Evolutionary conservation across 192 early-diverging fungal genomes (phyloP), one percentile per base, ranked within the genome.

Genomic region (Mortierella hygrophila): DNA sequence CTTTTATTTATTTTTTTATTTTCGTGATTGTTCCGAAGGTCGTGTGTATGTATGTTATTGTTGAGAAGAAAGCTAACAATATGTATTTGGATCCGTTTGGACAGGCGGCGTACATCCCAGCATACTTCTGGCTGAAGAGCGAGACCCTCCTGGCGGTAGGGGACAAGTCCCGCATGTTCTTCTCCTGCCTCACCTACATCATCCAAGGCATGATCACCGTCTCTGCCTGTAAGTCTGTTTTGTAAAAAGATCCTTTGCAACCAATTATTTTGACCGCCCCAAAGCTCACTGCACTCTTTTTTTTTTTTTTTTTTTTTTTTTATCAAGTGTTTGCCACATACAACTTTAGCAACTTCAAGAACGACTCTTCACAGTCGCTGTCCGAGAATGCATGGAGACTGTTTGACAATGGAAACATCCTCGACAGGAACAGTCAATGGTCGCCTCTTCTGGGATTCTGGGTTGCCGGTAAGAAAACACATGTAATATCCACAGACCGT

Each of bases 51-150:
- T 52, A 15, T 38, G n/a, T 38, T 29, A 10, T 29, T 68, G 9
- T n/a, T 68, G 13, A 29, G 2, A 68, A 68, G 6, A 29, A 29
- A 26, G 4, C 63, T 35, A 6, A 35, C 26, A 65, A 32, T 35
- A 9, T 26, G 32, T 70, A 20, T 70, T 41, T 15, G 16, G 32
- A 68, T 46, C 38, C 23, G n/a, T 35, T 32, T 37, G 8, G 68
- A 69, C 52, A 84, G 82, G 82, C 82, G 10, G 82, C 77, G 3
- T 84, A 84, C 54, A 79, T 84, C n/a, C 82, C 82, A 8, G 38
- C 35, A 38, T 84, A 72, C 55, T 68, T 84, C n/a, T 84, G 82
- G 82, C n/a, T 84, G 52, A 84, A 84, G 55, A 70, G 71, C 26
- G 69, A 78, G 8, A 78, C 77, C 6, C 35, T 78, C 11, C 37